Evolutionary conservation across 768 basidiomycete species (phyloP), one percentile per base, ranked within the genome.

Genomic region (Tulasnella calospora): DNA sequence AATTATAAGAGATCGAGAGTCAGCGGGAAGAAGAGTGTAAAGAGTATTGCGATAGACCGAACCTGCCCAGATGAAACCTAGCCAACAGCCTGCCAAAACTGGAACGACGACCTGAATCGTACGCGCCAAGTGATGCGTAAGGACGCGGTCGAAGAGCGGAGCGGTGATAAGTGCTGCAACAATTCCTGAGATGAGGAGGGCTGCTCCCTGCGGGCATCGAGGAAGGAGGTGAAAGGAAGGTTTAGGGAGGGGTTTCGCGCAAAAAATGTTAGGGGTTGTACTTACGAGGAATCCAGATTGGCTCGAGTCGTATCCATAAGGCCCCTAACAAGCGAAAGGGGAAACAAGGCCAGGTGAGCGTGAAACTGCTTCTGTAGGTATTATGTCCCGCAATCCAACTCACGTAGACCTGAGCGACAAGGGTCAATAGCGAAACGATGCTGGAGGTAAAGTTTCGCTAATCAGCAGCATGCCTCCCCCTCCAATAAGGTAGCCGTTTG

Each of bases 61-160:
- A 92, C 92, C 89, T 74, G 91, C 93, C 94, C 93, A 95, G 46
- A 95, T 91, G 23, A 95, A 84, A 3, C 89, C 89, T 23, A 95
- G 83, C 74, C 93, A 95, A 33, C 87, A 86, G 1, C 81, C 86
- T 17, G 87, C 90, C 5, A 92, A 85, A 61, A 91, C 82, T 1
- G 93, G 93, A 21, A 90, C 87, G 15, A 93, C 81, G 0, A 89
- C 78, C 78, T 91, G 92, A 75, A 87, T 81, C 3, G 90, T 89
- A 13, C 89, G 80, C 0, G 89, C 92, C 51, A 94, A 86, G 79
- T 89, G 89, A 80, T 91, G 88, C 5, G 92, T 94, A 79, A 95
- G 89, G n/a, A 94, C 89, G n/a, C 94, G 90, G 82, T 95, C 94
- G 81, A 94, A 91, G 6, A 94, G 83, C 0, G 94, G 94, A 0